Evolutionary conservation across 495 filamentous ascomycete species (phyloP), one percentile per base, ranked within the genome.

Genomic region (Chlorociboria aeruginascens): DNA sequence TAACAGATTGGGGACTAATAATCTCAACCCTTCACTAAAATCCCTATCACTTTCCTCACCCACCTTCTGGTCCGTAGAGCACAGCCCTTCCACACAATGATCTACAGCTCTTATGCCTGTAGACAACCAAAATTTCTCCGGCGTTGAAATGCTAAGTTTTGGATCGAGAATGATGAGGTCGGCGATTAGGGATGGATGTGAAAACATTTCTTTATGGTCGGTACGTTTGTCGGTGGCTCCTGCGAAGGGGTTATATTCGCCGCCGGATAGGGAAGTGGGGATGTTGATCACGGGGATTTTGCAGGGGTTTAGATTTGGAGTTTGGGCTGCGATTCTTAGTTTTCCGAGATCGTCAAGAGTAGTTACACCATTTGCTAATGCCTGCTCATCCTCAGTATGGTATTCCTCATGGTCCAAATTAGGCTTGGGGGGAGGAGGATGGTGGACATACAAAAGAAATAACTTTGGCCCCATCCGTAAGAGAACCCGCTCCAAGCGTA

Each of bases 381-480:
- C 57, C 50, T 53, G 31, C 4, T 7, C 0, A 12, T 11, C 20
- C 14, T 44, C 25, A 7, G 8, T 38, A 13, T 16, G 3, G 34
- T 45, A 40, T 33, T 33, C 11, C 40, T 16, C 20, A 34, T n/a
- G 3, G 13, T 25, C 20, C 4, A 25, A 25, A 25, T 25, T 33
- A 17, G 7, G 32, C 11, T 7, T 45, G 8, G 37, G 8, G 25
- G 29, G 7, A 16, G 20, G 13, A 32, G 17, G n/a, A 17, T 14
- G 25, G 14, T 9, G 1, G 12, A 74, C 74, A 37, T 39, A 50
- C 52, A 31, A 77, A 61, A 4, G 69, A 61, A 46, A 77, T 62
- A 4, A 83, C 66, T 59, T 82, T 83, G 2, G 76, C 76, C 0
- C 63, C 76, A 56, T 83, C 80, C 0, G 77, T 78, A 52, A 82